Percentiles rank a stretch among this genome's conserved stretches.
phyloP scores from a whole-genome alignment of 148 eudicot species.

The Bassia scoparia region DNA sequence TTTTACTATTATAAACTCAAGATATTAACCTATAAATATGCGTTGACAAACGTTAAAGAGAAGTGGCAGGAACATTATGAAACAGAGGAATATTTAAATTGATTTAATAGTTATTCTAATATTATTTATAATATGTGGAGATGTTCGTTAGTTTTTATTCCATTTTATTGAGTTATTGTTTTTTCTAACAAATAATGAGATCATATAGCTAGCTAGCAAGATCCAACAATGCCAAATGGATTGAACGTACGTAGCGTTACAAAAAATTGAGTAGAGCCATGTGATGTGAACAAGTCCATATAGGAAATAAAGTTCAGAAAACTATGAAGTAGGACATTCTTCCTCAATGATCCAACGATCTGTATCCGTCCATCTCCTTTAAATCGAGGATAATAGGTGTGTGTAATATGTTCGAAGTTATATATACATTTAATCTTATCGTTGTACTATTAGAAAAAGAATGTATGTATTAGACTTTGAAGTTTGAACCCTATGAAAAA shows the following conservation, averaged over 20 bases:
- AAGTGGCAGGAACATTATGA: too few species aligned
- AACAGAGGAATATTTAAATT: too few species aligned
- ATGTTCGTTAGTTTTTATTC: too few species aligned
- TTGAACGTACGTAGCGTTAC: neutral
- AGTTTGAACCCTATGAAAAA: too few species aligned
- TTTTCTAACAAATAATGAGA: neutral
- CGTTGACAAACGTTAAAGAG: too few species aligned
- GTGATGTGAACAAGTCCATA: slow-evolving; percentile 4
- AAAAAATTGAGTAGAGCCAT: neutral
- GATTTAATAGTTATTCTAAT: too few species aligned
- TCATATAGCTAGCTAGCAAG: neutral
- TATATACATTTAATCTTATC: too few species aligned
- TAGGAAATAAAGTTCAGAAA: neutral
- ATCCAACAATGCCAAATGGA: slow-evolving; percentile 20
- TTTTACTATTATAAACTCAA: too few species aligned
- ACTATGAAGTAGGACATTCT: neutral
- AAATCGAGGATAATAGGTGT: neutral
- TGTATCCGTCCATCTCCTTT: neutral
- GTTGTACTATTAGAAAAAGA: too few species aligned
- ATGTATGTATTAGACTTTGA: too few species aligned
- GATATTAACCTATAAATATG: too few species aligned
- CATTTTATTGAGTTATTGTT: neutral
- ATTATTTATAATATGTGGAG: too few species aligned
- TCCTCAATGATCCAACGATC: neutral
- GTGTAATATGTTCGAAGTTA: neutral